phyloP scores from a whole-genome alignment of 352 stramenopile genomes.

The Phytophthora quininea region DNA sequence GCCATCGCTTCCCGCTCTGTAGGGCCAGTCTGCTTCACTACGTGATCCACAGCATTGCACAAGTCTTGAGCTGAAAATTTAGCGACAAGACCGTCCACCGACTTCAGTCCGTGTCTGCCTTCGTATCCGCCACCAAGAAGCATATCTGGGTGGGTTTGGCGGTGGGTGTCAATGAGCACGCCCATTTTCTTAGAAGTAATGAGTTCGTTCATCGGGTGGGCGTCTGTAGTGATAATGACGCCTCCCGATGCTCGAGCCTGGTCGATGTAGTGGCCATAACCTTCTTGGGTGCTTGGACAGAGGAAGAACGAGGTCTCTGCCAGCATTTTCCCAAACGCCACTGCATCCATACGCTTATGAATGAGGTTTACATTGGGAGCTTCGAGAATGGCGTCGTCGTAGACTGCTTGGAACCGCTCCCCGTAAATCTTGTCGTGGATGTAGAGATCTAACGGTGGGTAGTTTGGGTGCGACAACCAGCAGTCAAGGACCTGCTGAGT shows the following conservation, averaged over 20 bases:
- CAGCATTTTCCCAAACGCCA: constrained; percentile 48
- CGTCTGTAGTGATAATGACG: constrained; percentile 57
- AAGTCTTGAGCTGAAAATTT: constrained; percentile 24
- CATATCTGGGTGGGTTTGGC: constrained; percentile 13
- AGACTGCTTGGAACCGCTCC: constrained; percentile 17
- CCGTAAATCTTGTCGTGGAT: constrained; percentile 27
- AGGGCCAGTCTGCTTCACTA: constrained; percentile 31
- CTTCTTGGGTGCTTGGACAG: constrained; percentile 59
- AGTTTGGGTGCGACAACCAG: constrained; percentile 52
- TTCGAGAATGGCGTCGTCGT: constrained; percentile 24
- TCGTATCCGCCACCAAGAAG: constrained; percentile 29
- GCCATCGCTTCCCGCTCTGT: constrained; percentile 34
- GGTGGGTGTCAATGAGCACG: constrained; percentile 14
- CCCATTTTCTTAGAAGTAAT: constrained; percentile 25
- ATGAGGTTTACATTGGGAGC: constrained; percentile 42
- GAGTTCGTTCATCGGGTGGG: constrained; percentile 73
- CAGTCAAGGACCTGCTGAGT: constrained; percentile 55
- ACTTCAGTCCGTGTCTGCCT: constrained; percentile 25
- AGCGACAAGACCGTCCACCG: constrained; percentile 28
- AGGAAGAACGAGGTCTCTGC: constrained; percentile 54
- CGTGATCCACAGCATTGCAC: constrained; percentile 36
- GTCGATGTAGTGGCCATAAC: constrained; percentile 74
- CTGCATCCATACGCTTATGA: constrained; percentile 24
- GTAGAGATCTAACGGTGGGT: constrained; percentile 47
- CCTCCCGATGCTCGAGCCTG: constrained; percentile 51